Conservation (phyloP, 2,329 filamentous ascomycete species). For the Didymosphaeria variabile region DNA sequence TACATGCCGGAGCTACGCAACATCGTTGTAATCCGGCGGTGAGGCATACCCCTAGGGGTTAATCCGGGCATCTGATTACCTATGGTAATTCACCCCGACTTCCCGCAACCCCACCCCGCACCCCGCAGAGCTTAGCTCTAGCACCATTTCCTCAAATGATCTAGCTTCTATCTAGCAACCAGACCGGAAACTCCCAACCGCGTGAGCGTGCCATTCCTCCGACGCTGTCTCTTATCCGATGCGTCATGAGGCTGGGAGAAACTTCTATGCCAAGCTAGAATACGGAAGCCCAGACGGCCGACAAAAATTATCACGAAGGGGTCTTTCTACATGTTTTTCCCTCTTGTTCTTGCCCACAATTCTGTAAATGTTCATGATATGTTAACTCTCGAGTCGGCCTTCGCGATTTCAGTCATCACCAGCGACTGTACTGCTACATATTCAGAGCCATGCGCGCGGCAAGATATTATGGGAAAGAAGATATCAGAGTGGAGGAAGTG, state of each 20-base stretch:
- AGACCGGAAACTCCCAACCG: background rate
- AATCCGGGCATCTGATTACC: background rate
- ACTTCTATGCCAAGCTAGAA: slow-evolving; percentile 14
- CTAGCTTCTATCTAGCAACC: slow-evolving; percentile 10
- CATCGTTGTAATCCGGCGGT: background rate
- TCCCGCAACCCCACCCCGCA: background rate
- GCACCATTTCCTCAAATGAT: slow-evolving; percentile 11
- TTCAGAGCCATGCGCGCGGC: slow-evolving; percentile 60
- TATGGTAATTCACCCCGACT: background rate
- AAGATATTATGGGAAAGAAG: slow-evolving; percentile 64
- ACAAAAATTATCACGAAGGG: background rate
- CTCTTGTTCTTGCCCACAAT: background rate
- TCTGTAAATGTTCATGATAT: slow-evolving; percentile 20
- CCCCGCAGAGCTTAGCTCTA: slow-evolving; percentile 27
- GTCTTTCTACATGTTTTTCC: background rate
- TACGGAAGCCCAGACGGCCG: background rate
- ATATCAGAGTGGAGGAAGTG: slow-evolving; percentile 64
- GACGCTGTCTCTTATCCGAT: slow-evolving; percentile 16
- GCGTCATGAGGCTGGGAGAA: slow-evolving; percentile 18
- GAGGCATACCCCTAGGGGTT: background rate
- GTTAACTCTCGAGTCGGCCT: slow-evolving; percentile 42
- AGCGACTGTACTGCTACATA: slow-evolving; percentile 6
- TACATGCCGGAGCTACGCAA: background rate
- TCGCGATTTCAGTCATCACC: slow-evolving; percentile 38
- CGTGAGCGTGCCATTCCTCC: slow-evolving; percentile 13